Conservation (phyloP, 495 filamentous ascomycete species). For the Aspergillus steynii region DNA sequence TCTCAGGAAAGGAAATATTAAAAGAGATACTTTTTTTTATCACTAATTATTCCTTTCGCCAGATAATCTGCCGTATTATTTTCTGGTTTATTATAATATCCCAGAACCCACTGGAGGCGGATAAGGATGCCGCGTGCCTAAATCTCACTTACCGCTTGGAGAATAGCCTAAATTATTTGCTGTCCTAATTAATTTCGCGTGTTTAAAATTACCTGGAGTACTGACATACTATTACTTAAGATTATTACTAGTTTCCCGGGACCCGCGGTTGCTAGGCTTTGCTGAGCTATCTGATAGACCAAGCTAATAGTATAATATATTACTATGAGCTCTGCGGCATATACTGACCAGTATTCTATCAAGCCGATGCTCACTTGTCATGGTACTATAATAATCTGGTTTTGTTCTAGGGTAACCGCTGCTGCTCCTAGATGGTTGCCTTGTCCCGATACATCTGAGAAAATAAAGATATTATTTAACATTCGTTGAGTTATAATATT, state of each 20-base stretch:
- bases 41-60: slow-evolving; percentile 11
- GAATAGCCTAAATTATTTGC: slow-evolving; percentile 1
- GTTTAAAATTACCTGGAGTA: slow-evolving; percentile 16
- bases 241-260: slow-evolving; percentile 14
- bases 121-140: slow-evolving; percentile 12
- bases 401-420: no score
- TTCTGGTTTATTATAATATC: slow-evolving; percentile 12
- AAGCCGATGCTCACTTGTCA: slow-evolving; percentile 19
- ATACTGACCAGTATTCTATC: slow-evolving; percentile 25
- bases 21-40: slow-evolving; percentile 11
- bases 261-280: background rate
- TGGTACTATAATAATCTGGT: background rate
- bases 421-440: slow-evolving; percentile 19
- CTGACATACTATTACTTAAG: slow-evolving; percentile 19
- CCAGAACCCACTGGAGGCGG: background rate
- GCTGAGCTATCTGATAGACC: slow-evolving; percentile 8
- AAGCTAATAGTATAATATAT: slow-evolving; percentile 19
- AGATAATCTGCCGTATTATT: slow-evolving; percentile 14
- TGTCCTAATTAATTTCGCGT: slow-evolving; percentile 14
- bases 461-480: slow-evolving; percentile 18
- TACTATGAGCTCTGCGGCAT: slow-evolving; percentile 24
- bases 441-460: slow-evolving; percentile 23
- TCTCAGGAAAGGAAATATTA: slow-evolving; percentile 12
- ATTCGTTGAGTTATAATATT: slow-evolving; percentile 6
- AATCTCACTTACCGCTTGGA: slow-evolving; percentile 13